phyloP scores from a whole-genome alignment of 805 yeast genomes.

The Scheffersomyces amazonensis region DNA sequence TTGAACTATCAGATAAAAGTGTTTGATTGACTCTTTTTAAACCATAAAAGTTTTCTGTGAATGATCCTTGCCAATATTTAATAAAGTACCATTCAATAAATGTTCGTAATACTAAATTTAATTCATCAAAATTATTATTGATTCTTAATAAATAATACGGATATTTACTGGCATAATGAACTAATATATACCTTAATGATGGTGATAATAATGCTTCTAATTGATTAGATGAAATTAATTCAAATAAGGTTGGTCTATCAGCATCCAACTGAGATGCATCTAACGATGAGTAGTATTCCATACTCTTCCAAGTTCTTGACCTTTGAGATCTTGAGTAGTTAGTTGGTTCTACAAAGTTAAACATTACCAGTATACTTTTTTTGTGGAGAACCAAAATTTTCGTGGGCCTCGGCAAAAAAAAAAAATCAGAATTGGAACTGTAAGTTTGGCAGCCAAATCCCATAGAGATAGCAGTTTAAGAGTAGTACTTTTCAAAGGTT shows the following conservation, averaged over 20 bases:
- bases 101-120: slow-evolving; percentile 59
- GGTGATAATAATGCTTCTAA: slow-evolving; percentile 77
- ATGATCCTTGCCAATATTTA: slow-evolving; percentile 74
- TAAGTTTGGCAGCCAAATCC: too few relatives aligned
- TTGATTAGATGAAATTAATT: slow-evolving; percentile 78
- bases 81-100: slow-evolving; percentile 70
- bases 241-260: slow-evolving; percentile 83
- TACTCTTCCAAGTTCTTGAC: slow-evolving; percentile 16
- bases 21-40: slow-evolving; percentile 58
- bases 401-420: background rate
- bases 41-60: slow-evolving; percentile 92
- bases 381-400: background rate
- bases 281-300: slow-evolving; percentile 80
- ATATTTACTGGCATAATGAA: slow-evolving; percentile 74
- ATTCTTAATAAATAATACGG: slow-evolving; percentile 66
- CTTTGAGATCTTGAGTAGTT: too few relatives aligned
- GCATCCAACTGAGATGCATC: slow-evolving; percentile 75
- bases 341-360: too few relatives aligned
- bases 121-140: slow-evolving; percentile 74
- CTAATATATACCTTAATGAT: slow-evolving; percentile 73
- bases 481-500: too few relatives aligned
- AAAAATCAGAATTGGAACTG: too few relatives aligned
- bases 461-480: too few relatives aligned
- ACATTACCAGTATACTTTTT: too few relatives aligned
- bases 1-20: slow-evolving; percentile 21